Base-by-base conservation (phyloP, 2,329 filamentous ascomycete genomes). In the Truncatella angustata region DNA sequence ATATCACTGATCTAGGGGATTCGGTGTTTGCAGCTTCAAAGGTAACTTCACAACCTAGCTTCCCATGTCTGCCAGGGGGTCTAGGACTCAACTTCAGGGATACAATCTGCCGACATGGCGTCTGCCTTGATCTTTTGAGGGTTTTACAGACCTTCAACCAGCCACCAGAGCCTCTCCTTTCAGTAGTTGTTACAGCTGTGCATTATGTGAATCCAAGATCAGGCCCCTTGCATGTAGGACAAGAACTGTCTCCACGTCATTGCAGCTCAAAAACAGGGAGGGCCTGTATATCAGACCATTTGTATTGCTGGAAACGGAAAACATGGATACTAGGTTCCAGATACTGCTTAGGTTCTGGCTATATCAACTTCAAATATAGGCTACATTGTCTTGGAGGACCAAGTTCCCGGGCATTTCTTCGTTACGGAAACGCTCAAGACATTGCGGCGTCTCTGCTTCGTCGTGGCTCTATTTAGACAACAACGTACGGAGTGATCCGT, bases 241-340 rank as follows among this genome's bases (percentile, higher is more conserved):
- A 40, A 20, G 12, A 21, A 18, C 43, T 35, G 23, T 46, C 26
- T 24, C 43, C 43, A 46, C 43, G 43, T 46, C 43, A 46, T 34
- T 32, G 43, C 43, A 18, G 18, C 26, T 20, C 3, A 9, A 46
- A 46, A 46, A 46, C 43, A 32, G 28, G 43, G 30, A 18, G 18
- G 28, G 28, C 43, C 26, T 46, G 43, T 46, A 46, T 46, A 46
- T 32, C 43, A 46, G 20, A 28, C 43, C 30, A 35, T 46, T n/a
- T 35, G n/a, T 46, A 46, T 30, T 46, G 34, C 43, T 46, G 26
- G 18, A 46, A 18, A n/a, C n/a, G 43, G 43, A 46, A 35, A 46
- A 9, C 24, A 46, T 21, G 26, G 26, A 46, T 21, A 44, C 40
- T 44, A 24, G 21, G 40, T 16, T 24, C 20, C 24, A n/a, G 20